Evolutionary conservation across 1,284 basidiomycete species (phyloP).

Genomic region (Gymnopus androsaceus): DNA sequence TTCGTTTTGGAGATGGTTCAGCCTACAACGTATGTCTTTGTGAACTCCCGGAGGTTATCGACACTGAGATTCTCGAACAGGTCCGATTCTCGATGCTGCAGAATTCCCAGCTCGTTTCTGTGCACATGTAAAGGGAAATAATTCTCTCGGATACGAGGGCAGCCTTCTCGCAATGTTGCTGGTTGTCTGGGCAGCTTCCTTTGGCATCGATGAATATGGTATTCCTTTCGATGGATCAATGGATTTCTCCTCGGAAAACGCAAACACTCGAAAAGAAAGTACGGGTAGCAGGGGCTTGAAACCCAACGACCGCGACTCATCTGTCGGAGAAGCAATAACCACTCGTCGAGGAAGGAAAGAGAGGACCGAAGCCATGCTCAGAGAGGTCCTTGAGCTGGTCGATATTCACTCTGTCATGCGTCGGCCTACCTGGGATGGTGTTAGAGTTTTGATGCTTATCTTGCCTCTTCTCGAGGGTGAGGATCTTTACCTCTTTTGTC

Average conservation of each 20-base stretch:
- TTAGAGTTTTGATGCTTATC: constrained; percentile 73
- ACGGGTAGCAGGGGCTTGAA: not conserved
- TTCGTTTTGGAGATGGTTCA: constrained; percentile 79
- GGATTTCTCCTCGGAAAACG: constrained; percentile 23
- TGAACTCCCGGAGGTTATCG: constrained; percentile 24
- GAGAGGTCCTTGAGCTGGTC: constrained; percentile 74
- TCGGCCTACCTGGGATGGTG: constrained; percentile 85
- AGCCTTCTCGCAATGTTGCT: constrained; percentile 69
- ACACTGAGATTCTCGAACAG: constrained; percentile 35
- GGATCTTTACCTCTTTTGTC: constrained; percentile 18
- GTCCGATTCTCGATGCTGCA: constrained; percentile 69
- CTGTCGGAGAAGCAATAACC: constrained; percentile 5
- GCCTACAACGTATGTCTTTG: constrained; percentile 70
- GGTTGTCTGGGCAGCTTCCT: constrained; percentile 84
- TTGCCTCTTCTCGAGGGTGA: constrained; percentile 82
- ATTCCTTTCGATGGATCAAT: constrained; percentile 28
- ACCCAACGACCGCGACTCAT: not conserved
- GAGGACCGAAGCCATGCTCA: constrained; percentile 58
- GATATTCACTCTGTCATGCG: constrained; percentile 78
- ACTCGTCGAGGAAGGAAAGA: constrained; percentile 36
- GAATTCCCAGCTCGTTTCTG: constrained; percentile 75
- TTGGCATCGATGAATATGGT: constrained; percentile 81
- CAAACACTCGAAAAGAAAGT: constrained; percentile 3
- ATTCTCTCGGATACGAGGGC: constrained; percentile 59
- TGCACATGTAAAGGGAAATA: constrained; percentile 58